phyloP scores from a whole-genome alignment of 169 alveolate species.

The Eimeria praecox region DNA sequence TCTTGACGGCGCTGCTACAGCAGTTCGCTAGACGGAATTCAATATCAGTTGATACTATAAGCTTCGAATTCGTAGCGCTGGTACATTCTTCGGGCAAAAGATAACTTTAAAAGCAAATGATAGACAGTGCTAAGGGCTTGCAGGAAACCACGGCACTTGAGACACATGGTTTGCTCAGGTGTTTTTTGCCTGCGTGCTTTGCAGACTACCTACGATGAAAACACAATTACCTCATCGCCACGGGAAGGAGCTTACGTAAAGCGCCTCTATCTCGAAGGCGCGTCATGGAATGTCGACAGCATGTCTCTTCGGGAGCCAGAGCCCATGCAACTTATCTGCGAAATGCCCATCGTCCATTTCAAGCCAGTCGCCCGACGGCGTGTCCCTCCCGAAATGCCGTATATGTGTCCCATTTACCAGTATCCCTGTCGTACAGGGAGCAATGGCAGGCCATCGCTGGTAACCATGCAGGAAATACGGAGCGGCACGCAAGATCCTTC shows the following conservation, averaged over 20 bases:
- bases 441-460: slow-evolving; percentile 92
- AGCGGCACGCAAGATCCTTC: slow-evolving; percentile 90
- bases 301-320: slow-evolving; percentile 93
- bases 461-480: slow-evolving; percentile 89
- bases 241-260: slow-evolving; percentile 95
- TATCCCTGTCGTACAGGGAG: slow-evolving; percentile 89
- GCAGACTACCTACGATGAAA: slow-evolving; percentile 86
- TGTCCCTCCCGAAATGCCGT: slow-evolving; percentile 87
- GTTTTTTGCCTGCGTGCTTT: background rate
- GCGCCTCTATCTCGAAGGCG: slow-evolving; percentile 96
- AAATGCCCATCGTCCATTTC: slow-evolving; percentile 95
- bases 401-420: slow-evolving; percentile 95
- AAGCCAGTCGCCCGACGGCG: slow-evolving; percentile 94
- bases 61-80: slow-evolving; percentile 89
- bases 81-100: background rate
- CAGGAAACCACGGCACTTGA: background rate
- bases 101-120: background rate
- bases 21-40: slow-evolving; percentile 91
- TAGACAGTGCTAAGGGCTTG: no score
- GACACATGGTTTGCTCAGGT: background rate
- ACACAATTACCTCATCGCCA: slow-evolving; percentile 89
- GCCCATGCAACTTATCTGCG: slow-evolving; percentile 92
- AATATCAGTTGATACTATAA: slow-evolving; percentile 93
- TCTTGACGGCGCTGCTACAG: slow-evolving; percentile 96
- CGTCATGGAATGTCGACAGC: slow-evolving; percentile 95